Evolutionary conservation across 2,329 filamentous ascomycete species (phyloP).

Genomic region (Fusarium transvaalense): DNA sequence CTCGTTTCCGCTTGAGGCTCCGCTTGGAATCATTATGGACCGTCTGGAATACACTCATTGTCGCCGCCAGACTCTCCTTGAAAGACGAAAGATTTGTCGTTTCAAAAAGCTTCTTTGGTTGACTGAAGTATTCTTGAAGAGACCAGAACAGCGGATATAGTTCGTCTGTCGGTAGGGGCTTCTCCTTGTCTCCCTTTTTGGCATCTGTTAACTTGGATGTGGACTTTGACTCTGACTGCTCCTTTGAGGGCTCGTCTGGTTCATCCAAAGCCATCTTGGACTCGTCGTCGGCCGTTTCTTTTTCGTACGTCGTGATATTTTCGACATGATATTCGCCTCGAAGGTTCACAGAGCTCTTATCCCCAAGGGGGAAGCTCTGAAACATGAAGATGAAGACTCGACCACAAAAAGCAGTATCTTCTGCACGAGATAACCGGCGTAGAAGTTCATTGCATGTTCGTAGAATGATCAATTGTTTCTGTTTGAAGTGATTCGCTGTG

Average conservation of each 20-base stretch:
- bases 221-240: constrained; percentile 49
- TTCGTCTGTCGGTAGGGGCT: constrained; percentile 72
- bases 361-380: constrained; percentile 95
- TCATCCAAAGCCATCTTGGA: constrained; percentile 74
- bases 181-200: constrained; percentile 61
- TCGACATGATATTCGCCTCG: constrained; percentile 96
- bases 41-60: constrained; percentile 67
- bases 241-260: constrained; percentile 55
- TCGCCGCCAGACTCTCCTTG: constrained; percentile 79
- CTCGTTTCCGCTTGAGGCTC: constrained; percentile 78
- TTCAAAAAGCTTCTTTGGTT: constrained; percentile 86
- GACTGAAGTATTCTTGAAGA: constrained; percentile 90
- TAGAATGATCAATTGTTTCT: constrained; percentile 90
- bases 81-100: constrained; percentile 80
- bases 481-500: constrained; percentile 81
- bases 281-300: constrained; percentile 53
- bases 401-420: constrained; percentile 97
- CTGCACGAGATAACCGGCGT: constrained; percentile 91
- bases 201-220: constrained; percentile 57
- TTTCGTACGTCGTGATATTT: constrained; percentile 87
- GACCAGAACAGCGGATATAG: constrained; percentile 96
- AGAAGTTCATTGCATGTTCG: constrained; percentile 94
- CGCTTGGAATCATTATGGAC: constrained; percentile 72
- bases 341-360: constrained; percentile 97
- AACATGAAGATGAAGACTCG: constrained; percentile 99